Evolutionary conservation across 768 basidiomycete species (phyloP).

Genomic region (Boletus coccyginus): DNA sequence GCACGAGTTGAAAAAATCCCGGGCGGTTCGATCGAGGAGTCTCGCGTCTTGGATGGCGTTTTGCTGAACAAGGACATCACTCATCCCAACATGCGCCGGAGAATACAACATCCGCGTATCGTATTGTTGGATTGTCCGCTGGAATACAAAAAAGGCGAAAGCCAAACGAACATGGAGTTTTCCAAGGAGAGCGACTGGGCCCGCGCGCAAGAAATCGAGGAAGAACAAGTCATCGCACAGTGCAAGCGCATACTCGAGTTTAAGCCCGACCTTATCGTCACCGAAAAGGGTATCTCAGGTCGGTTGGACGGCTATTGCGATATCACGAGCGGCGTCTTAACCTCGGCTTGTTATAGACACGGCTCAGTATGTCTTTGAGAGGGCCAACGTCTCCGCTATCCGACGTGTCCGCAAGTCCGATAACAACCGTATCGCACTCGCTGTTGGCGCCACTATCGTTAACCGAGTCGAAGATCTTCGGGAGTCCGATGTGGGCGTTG

Average conservation of each 20-base stretch:
- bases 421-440: slow-evolving; percentile 97
- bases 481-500: slow-evolving; percentile 87
- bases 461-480: slow-evolving; percentile 94
- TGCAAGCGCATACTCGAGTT: slow-evolving; percentile 86
- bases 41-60: slow-evolving; percentile 81
- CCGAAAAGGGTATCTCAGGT: slow-evolving; percentile 98
- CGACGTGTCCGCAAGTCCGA: slow-evolving; percentile 98
- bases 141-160: slow-evolving; percentile 99
- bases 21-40: slow-evolving; percentile 96
- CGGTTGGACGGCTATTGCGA: slow-evolving; percentile 19
- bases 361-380: slow-evolving; percentile 87
- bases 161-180: slow-evolving; percentile 98
- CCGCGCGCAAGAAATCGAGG: slow-evolving; percentile 89
- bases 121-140: slow-evolving; percentile 90
- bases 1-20: slow-evolving; percentile 97
- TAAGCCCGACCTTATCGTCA: slow-evolving; percentile 92
- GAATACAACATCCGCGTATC: slow-evolving; percentile 87
- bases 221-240: slow-evolving; percentile 90
- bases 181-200: slow-evolving; percentile 93
- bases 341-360: slow-evolving; percentile 53
- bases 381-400: slow-evolving; percentile 86
- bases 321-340: not conserved
- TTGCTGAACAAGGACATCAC: slow-evolving; percentile 99
- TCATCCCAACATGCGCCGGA: slow-evolving; percentile 92
- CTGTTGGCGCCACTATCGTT: slow-evolving; percentile 93